Evolutionary conservation across 2,329 filamentous ascomycete species (phyloP).

Genomic region (Microdochium bolleyi): DNA sequence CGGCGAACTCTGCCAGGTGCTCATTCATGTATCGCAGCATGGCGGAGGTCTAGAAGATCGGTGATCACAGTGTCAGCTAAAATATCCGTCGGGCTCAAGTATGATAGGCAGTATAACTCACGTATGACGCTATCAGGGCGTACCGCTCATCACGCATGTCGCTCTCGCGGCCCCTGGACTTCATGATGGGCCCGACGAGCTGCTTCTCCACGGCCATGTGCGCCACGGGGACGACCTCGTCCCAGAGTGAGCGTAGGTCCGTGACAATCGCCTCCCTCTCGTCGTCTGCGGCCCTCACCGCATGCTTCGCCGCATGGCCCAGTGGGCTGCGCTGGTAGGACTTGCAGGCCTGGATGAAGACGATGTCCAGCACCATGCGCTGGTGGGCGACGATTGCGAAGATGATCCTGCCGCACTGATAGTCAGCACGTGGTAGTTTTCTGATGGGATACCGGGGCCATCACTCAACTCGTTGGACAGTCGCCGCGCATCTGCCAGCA

Average conservation of each 20-base stretch:
- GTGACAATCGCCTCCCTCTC: constrained; percentile 14
- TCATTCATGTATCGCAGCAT: constrained; percentile 16
- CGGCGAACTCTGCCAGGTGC: constrained; percentile 10
- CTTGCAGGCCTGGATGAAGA: constrained; percentile 9
- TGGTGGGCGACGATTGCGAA: constrained; percentile 12
- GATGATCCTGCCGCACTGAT: constrained; percentile 9
- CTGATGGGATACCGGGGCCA: not conserved
- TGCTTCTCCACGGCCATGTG: constrained; percentile 23
- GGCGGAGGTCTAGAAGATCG: constrained; percentile 9
- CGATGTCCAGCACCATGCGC: constrained; percentile 10
- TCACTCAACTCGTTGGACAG: constrained; percentile 16
- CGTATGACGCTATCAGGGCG: constrained; percentile 7
- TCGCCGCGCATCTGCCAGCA: constrained; percentile 13
- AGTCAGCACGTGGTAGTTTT: not conserved
- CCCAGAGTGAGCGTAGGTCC: constrained; percentile 23
- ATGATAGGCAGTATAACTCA: constrained; percentile 2
- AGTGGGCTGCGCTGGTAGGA: constrained; percentile 5
- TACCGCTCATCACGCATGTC: constrained; percentile 1
- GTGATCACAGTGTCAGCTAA: no score
- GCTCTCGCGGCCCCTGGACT: constrained; percentile 3
- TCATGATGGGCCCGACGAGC: constrained; percentile 16
- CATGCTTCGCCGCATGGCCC: not conserved
- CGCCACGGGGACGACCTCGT: constrained; percentile 23
- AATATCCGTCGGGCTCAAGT: not conserved
- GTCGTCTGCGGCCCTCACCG: constrained; percentile 7